Conservation (phyloP, 2,329 filamentous ascomycete species). For the Amylocarpus encephaloides region DNA sequence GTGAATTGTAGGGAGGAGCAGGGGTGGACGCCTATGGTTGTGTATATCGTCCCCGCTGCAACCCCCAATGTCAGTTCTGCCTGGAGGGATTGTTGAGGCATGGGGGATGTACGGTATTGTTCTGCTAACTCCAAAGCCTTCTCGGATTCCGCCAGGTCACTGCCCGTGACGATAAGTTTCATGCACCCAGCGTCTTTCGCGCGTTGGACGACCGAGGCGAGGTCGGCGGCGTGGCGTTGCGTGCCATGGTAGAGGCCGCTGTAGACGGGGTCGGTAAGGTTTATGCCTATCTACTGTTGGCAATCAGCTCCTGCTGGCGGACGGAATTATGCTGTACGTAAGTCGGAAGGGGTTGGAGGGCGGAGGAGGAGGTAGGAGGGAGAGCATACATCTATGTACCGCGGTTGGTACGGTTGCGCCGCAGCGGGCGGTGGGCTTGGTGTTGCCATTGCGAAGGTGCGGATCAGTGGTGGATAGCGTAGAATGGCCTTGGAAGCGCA, state of each 20-base stretch:
- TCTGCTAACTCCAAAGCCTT: slow-evolving; percentile 68
- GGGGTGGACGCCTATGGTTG: slow-evolving; percentile 89
- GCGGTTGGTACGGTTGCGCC: slow-evolving; percentile 34
- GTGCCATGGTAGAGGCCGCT: slow-evolving; percentile 78
- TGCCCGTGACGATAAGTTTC: slow-evolving; percentile 92
- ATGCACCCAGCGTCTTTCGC: slow-evolving; percentile 72
- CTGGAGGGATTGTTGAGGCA: slow-evolving; percentile 12
- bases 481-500: neutral
- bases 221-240: slow-evolving; percentile 65
- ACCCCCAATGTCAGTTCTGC: slow-evolving; percentile 1
- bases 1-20: slow-evolving; percentile 80
- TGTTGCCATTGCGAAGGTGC: slow-evolving; percentile 12
- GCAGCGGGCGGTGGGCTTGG: neutral
- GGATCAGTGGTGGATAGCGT: neutral
- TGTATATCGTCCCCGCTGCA: slow-evolving; percentile 72
- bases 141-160: slow-evolving; percentile 70
- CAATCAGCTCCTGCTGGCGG: slow-evolving; percentile 1
- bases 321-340: too few species aligned
- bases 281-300: slow-evolving; percentile 71
- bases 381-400: slow-evolving; percentile 54
- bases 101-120: slow-evolving; percentile 53
- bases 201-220: slow-evolving; percentile 69
- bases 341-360: neutral
- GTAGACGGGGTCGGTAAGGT: slow-evolving; percentile 89
- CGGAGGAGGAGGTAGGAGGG: neutral